Conservation (phyloP, 352 stramenopile genomes). For the Pythium periplocum region DNA sequence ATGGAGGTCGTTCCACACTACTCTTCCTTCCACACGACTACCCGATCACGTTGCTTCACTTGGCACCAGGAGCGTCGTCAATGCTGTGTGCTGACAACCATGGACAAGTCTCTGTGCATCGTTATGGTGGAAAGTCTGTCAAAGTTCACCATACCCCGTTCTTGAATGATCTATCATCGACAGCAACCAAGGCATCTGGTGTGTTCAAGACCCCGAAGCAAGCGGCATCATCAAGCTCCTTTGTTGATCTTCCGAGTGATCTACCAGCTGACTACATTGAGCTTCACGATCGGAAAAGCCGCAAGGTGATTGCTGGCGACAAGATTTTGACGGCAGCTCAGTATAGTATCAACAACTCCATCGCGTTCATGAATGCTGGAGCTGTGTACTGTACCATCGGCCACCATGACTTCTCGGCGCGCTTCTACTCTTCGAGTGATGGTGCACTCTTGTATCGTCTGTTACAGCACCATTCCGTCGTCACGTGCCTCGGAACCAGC, state of each 20-base stretch:
- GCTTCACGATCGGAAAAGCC: constrained; percentile 61
- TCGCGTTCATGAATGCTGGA: constrained; percentile 52
- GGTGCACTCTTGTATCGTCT: constrained; percentile 65
- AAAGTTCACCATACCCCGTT: constrained; percentile 53
- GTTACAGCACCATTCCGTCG: constrained; percentile 63
- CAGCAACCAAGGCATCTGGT: constrained; percentile 31
- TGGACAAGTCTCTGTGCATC: constrained; percentile 66
- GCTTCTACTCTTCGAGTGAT: constrained; percentile 68
- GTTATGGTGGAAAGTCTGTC: constrained; percentile 43
- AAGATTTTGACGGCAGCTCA: constrained; percentile 6
- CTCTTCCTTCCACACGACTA: constrained; percentile 55
- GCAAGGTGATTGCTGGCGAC: constrained; percentile 28
- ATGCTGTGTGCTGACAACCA: constrained; percentile 66
- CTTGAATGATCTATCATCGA: constrained; percentile 36
- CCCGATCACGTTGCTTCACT: constrained; percentile 45
- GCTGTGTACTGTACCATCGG: constrained; percentile 60
- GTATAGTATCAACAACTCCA: no score
- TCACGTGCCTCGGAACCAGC: constrained; percentile 58
- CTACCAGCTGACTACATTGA: constrained; percentile 39
- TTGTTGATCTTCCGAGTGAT: constrained; percentile 21
- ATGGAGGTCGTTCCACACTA: constrained; percentile 8
- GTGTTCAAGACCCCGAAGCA: constrained; percentile 28
- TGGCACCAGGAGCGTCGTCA: constrained; percentile 37
- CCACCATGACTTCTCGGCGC: constrained; percentile 71
- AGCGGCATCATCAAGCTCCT: constrained; percentile 17